Base-by-base conservation (phyloP, 768 basidiomycete species). In the Boletus reticulatus region DNA sequence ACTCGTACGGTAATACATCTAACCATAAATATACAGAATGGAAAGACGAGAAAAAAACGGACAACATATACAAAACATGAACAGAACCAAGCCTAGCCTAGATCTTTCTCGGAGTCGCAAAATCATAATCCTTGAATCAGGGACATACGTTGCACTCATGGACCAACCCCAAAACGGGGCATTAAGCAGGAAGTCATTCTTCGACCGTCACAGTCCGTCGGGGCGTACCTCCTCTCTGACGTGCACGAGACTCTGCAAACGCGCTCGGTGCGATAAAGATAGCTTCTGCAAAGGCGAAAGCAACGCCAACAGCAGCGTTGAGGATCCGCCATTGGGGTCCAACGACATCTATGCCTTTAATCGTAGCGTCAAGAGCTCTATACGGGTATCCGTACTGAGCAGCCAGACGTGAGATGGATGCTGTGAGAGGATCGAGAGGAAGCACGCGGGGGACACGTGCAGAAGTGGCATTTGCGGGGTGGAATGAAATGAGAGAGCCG, bases 271-370 rank as follows among this genome's bases (percentile, higher is more conserved):
- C 78, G 10, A 61, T 65, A 19, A 75, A 73, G 50, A 89, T 80
- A 0, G 83, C 84, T 67, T 89, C 87, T 1, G 85, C 82, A 60
- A 87, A 85, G 3, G 87, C 82, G 62, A 88, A 87, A 0, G 84
- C 84, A 12, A 84, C 76, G 10, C 78, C 76, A 31, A 87, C 70
- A 6, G 76, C 70, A 0, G 87, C 83, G 43, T 70, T 76, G 52
- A 86, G 71, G 1, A 86, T 74, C 43, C 87, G 79, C 77, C 81
- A 80, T 29, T 76, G 73, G 37, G 72, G 68, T 6, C 84, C 84
- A 8, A 89, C 67, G 4, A 84, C 76, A 58, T 87, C 84, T 39
- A 82, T 64, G 11, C 79, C 77, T 19, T 72, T 63, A 16, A 62
- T 58, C 13, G 62, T 61, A 20, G 47, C 55, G 42, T 59, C 38